A percentile compares a stretch with the other conserved stretches of the same genome.
Conservation (phyloP, 2,329 filamentous ascomycete species). For the Calonectria fujianensis region DNA sequence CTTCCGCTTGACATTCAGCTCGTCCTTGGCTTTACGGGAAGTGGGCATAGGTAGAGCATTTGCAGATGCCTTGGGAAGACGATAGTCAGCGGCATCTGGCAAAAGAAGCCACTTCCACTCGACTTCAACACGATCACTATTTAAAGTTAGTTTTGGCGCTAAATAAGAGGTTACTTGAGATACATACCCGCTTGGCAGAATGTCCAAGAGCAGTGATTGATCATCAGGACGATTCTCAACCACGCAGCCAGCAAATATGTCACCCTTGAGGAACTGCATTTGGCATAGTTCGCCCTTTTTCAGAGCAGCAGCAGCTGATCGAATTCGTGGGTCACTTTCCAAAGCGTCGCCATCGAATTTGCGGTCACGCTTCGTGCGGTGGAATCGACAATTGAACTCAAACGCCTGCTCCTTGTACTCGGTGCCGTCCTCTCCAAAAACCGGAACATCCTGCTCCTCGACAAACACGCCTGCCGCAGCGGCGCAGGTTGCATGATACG, state of each 20-base stretch:
- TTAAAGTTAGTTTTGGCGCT: conserved; percentile 62
- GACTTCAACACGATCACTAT: conserved; percentile 83
- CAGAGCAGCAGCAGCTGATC: conserved; percentile 80
- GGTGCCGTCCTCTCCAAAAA: conserved; percentile 91
- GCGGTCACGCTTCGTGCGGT: conserved; percentile 90
- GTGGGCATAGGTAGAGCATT: conserved; percentile 83
- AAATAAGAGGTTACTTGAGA: background rate
- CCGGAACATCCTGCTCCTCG: conserved; percentile 88
- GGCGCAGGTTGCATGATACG: conserved; percentile 97
- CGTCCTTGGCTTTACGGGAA: conserved; percentile 77
- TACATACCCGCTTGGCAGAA: conserved; percentile 88
- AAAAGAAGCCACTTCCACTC: conserved; percentile 90
- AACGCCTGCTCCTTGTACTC: conserved; percentile 95
- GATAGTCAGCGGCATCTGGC: conserved; percentile 81
- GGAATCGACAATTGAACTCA: conserved; percentile 95
- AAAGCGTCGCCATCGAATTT: conserved; percentile 81
- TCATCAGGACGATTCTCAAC: conserved; percentile 88
- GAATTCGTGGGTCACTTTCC: conserved; percentile 82
- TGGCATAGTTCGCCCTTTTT: conserved; percentile 87
- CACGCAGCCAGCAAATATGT: conserved; percentile 93
- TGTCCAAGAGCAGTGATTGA: conserved; percentile 84
- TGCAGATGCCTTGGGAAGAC: conserved; percentile 83
- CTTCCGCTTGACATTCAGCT: conserved; percentile 79
- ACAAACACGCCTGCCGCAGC: conserved; percentile 93
- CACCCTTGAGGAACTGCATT: conserved; percentile 86